Evolutionary conservation across 371 early-diverging fungal species (phyloP), one percentile per base, ranked within the genome.

Genomic region (Mucor velutinosus): DNA sequence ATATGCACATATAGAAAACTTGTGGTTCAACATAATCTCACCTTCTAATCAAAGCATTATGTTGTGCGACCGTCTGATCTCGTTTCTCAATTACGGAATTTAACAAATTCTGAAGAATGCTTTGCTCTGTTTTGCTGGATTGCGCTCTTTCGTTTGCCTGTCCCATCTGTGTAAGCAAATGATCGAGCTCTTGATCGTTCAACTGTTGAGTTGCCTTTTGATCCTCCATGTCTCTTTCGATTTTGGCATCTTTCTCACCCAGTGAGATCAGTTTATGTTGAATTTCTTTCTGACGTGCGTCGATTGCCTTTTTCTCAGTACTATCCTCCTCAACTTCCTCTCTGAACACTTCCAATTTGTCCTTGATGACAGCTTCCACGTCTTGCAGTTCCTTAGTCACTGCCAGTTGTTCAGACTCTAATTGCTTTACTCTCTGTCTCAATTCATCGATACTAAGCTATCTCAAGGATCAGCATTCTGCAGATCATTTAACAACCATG

Each of bases 401-500:
- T 4, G 35, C 55, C 11, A 32, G 10, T 17, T 60, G 33, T 51
- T 66, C 60, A 19, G n/a, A 49, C 49, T 53, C 60, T 17, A 66
- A 19, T 32, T 51, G 23, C 1, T 55, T 39, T 5, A 66, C 19
- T 5, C 15, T 60, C 43, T 37, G 30, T 5, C 25, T 15, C 23
- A 66, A 39, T 17, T 60, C 27, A 2, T 60, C 39, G 29, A 66
- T 66, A n/a, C 55, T 53, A 27, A 17, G 7, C 67, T 67, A 41
- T 10, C 56, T 6, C 27, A 1, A 7, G 7, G 32, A 8, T 29
- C 25, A 29, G 41, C 7, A 14, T 10, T 11, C 4, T 12, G 23
- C 11, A 23, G 1, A 6, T 21, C 1, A 49, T 33, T 33, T 30
- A 7, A 8, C 33, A 49, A n/a, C 10, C 49, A 49, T n/a, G 1